Conservation (phyloP, 345 rosid genomes). For the Citrus maxima region DNA sequence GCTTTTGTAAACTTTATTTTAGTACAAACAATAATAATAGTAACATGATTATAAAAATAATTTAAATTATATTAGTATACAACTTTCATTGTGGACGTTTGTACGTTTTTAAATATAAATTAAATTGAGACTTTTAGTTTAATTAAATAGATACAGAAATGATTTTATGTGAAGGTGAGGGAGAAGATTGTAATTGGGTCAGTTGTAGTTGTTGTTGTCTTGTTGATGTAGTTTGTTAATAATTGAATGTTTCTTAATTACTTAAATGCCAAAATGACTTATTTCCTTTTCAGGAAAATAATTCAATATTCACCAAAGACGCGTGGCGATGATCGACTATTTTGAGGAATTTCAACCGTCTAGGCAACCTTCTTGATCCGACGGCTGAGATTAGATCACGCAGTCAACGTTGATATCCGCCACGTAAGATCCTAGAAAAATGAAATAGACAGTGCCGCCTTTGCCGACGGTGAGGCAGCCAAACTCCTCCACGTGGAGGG, state of each 20-base stretch:
- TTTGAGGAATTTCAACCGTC: slow-evolving; percentile 30
- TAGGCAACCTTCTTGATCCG: slow-evolving; percentile 31
- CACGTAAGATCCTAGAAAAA: slow-evolving; percentile 14
- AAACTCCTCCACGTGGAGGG: slow-evolving; percentile 16
- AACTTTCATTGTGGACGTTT: too few species aligned
- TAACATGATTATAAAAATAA: too few species aligned
- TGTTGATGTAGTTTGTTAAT: background rate
- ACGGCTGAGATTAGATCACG: slow-evolving; percentile 16
- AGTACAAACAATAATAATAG: too few species aligned
- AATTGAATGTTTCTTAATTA: background rate
- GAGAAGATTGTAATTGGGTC: background rate
- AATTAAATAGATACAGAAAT: too few species aligned
- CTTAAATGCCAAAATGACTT: background rate
- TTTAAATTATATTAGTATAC: too few species aligned
- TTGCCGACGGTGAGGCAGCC: slow-evolving; percentile 13
- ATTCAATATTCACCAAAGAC: background rate
- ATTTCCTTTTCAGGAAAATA: slow-evolving; percentile 21
- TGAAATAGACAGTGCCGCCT: slow-evolving; percentile 35
- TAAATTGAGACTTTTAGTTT: too few species aligned
- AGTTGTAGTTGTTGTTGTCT: background rate
- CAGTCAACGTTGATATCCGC: slow-evolving; percentile 20
- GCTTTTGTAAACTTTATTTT: too few species aligned
- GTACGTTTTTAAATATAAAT: too few species aligned
- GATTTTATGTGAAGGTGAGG: background rate
- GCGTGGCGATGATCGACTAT: slow-evolving; percentile 15